Percentiles rank a stretch among this genome's conserved stretches.
phyloP scores from a whole-genome alignment of 2,329 filamentous ascomycete species.

The Diaporthe destruens region DNA sequence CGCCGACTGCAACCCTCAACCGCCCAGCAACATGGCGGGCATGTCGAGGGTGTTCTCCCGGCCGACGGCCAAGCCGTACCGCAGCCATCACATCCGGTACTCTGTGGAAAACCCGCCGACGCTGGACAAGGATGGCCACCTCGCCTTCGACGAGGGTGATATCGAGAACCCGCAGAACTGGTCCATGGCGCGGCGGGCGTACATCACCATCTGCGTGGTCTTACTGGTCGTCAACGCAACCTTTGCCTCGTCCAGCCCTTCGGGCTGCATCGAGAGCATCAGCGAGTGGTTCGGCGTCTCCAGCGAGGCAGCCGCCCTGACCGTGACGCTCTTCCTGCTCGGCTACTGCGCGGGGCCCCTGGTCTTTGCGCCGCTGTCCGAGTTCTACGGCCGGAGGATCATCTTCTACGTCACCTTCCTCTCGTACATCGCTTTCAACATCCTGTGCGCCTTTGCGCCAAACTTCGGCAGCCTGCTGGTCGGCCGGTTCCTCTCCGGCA shows the following conservation, averaged over 20 bases:
- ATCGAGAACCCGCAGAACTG: constrained; percentile 65
- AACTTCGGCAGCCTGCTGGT: constrained; percentile 66
- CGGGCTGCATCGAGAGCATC: constrained; percentile 56
- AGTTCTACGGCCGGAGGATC: constrained; percentile 68
- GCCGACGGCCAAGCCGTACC: constrained; percentile 65
- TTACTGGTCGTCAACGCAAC: constrained; percentile 67
- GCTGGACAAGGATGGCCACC: constrained; percentile 62
- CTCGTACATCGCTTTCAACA: constrained; percentile 63
- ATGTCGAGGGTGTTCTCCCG: constrained; percentile 61
- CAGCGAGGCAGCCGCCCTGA: constrained; percentile 59
- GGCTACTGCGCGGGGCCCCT: constrained; percentile 71
- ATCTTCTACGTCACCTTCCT: constrained; percentile 65
- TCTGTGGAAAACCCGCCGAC: constrained; percentile 51
- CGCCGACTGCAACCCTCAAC: not conserved
- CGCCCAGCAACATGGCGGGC: constrained; percentile 51
- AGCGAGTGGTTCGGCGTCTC: constrained; percentile 61
- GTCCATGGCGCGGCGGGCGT: constrained; percentile 54
- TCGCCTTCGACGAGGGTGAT: constrained; percentile 65
- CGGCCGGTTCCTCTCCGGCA: constrained; percentile 68
- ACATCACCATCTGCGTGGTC: constrained; percentile 57
- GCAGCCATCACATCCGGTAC: constrained; percentile 55
- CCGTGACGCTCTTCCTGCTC: constrained; percentile 67
- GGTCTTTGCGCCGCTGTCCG: constrained; percentile 68
- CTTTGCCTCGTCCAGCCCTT: constrained; percentile 61
- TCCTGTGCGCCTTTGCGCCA: constrained; percentile 66